Conservation (phyloP, 1,284 basidiomycete genomes). For the Testicularia cyperi region DNA sequence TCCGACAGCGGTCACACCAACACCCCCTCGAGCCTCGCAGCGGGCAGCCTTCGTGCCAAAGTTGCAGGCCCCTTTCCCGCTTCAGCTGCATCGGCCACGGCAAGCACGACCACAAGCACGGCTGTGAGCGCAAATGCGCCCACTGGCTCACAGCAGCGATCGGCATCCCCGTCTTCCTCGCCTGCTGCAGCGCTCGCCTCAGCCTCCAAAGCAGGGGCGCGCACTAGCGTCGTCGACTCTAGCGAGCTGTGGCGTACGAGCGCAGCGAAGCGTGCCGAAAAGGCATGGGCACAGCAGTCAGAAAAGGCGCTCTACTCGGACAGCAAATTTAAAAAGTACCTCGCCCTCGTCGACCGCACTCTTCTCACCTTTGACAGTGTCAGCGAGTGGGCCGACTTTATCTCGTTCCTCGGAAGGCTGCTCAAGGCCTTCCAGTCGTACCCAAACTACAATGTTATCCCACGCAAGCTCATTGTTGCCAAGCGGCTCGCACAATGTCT, state of each 20-base stretch:
- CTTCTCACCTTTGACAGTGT: constrained; percentile 91
- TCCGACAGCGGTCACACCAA: no score
- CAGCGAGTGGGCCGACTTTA: constrained; percentile 99
- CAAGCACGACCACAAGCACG: no score
- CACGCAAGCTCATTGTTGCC: constrained; percentile 87
- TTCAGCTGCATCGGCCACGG: no score
- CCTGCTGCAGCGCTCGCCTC: constrained; percentile 5
- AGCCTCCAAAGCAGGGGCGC: constrained; percentile 21
- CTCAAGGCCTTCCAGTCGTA: constrained; percentile 92
- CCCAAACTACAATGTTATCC: constrained; percentile 90
- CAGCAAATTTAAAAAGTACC: constrained; percentile 94
- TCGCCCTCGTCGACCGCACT: constrained; percentile 84
- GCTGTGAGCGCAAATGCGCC: no score
- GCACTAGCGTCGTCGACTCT: constrained; percentile 29
- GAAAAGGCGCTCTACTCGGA: constrained; percentile 64
- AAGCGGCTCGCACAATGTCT: constrained; percentile 95
- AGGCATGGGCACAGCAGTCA: constrained; percentile 52
- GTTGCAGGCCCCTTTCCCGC: no score
- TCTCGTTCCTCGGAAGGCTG: constrained; percentile 90
- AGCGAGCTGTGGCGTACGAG: constrained; percentile 49
- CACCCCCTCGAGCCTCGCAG: no score
- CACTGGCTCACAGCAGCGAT: background rate
- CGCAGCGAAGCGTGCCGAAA: constrained; percentile 54
- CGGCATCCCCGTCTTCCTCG: background rate
- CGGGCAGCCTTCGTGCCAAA: no score